Base-by-base conservation (phyloP, 2,329 filamentous ascomycete genomes). In the Colletotrichum gloeosporioides region DNA sequence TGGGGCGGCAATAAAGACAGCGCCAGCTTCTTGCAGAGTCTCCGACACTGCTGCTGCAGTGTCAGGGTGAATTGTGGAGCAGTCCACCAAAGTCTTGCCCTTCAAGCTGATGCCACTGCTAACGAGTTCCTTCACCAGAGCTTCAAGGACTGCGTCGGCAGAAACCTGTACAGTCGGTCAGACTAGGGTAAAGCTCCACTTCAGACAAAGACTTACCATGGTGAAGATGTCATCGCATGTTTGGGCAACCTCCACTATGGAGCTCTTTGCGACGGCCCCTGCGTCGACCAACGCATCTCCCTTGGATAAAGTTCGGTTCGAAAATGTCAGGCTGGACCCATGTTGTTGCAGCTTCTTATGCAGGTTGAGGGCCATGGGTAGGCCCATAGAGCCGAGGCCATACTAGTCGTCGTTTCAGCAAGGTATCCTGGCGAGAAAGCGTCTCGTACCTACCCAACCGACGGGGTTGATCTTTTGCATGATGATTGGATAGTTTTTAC, bases 381-480 rank as follows among this genome's bases (percentile, higher is more conserved):
- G 81, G 4, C 89, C 89, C 88, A 90, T 90, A 3, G 87, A 90
- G 4, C 89, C 88, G 1, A 90, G 84, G 8, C 88, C 88, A 32
- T 67, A 72, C 69, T 72, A 22, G 25, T 13, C 22, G 6, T 22
- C 13, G 25, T 15, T 34, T 59, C 27, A 55, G 25, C 32, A 36
- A 13, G 4, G 15, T 1, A 31, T 57, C 32, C 27, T 18, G 6
- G 10, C 6, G 32, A 34, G 65, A 5, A n/a, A 55, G 9, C n/a
- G n/a, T 22, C 13, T 31, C 49, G 8, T 44, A 39, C 69, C 66
- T 15, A 67, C 69, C 69, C 69, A 72, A 6, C 61, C 69, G 13
- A 72, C 34, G n/a, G 62, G 69, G 25, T 67, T 72, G 34, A 72
- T 67, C 44, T 59, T 72, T 27, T 72, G 69, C 62, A 67, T 67